Conservation (phyloP, 306 rosid genomes). For the Macrotyloma uniflorum region DNA sequence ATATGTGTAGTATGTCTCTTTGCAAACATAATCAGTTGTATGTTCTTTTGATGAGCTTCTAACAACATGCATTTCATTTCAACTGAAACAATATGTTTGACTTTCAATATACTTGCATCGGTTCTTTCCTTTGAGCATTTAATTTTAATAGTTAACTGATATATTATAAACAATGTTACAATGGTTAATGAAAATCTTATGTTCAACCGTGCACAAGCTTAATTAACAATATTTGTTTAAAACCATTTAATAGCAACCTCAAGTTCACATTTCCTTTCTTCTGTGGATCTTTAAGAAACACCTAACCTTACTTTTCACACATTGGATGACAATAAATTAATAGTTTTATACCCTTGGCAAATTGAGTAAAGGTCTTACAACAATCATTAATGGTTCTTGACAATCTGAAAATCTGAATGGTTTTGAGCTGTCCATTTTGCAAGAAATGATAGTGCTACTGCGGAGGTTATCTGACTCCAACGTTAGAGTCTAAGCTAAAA, state of each 20-base stretch:
- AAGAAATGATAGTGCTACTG: background rate
- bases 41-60: background rate
- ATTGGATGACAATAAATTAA: background rate
- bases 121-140: background rate
- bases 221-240: background rate
- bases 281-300: too few relatives aligned
- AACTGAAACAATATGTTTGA: background rate
- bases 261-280: background rate
- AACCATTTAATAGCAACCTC: background rate
- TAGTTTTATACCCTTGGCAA: background rate
- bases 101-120: background rate
- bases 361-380: background rate
- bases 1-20: background rate
- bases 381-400: background rate
- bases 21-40: background rate
- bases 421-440: background rate
- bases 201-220: background rate
- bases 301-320: background rate
- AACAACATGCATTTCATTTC: background rate
- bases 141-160: background rate
- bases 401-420: slow-evolving; percentile 12
- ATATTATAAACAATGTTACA: background rate
- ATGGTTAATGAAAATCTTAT: background rate
- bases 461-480: background rate
- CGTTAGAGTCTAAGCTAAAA: background rate